Conservation (phyloP, 176 grass and related monocot genomes). For the Avena eriantha region DNA sequence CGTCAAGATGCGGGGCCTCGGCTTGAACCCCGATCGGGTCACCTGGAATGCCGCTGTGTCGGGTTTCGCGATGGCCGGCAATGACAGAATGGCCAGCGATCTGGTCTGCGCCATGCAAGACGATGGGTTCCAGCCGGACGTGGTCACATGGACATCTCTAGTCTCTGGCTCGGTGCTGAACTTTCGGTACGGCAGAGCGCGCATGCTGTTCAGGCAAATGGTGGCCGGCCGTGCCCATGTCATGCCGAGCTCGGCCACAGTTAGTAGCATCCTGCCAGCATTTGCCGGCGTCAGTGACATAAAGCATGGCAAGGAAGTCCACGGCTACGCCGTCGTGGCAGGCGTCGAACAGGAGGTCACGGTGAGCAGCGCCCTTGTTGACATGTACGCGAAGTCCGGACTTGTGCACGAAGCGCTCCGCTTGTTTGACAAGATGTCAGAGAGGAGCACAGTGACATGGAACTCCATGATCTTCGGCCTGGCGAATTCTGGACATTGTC, state of each 20-base stretch:
- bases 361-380: conserved; percentile 60
- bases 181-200: conserved; percentile 52
- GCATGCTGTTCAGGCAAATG: conserved; percentile 58
- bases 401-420: conserved; percentile 42
- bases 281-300: conserved; percentile 59
- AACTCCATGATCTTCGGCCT: conserved; percentile 84
- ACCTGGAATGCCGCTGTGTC: conserved; percentile 63
- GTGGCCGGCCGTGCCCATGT: conserved; percentile 30
- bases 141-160: conserved; percentile 68
- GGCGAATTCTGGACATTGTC: conserved; percentile 61
- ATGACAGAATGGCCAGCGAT: conserved; percentile 44
- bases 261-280: conserved; percentile 63
- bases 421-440: conserved; percentile 56
- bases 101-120: conserved; percentile 54
- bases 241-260: conserved; percentile 51
- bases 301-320: conserved; percentile 70
- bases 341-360: conserved; percentile 51
- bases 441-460: conserved; percentile 63
- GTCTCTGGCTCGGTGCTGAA: conserved; percentile 61
- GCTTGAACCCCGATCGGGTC: conserved; percentile 50
- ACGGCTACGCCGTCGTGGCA: conserved; percentile 48
- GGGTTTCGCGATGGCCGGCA: conserved; percentile 51
- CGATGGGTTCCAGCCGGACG: conserved; percentile 56
- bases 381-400: conserved; percentile 75
- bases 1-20: conserved; percentile 58